Conservation (phyloP, 73 alveolate genomes). For the Paramecium primaurelia region DNA sequence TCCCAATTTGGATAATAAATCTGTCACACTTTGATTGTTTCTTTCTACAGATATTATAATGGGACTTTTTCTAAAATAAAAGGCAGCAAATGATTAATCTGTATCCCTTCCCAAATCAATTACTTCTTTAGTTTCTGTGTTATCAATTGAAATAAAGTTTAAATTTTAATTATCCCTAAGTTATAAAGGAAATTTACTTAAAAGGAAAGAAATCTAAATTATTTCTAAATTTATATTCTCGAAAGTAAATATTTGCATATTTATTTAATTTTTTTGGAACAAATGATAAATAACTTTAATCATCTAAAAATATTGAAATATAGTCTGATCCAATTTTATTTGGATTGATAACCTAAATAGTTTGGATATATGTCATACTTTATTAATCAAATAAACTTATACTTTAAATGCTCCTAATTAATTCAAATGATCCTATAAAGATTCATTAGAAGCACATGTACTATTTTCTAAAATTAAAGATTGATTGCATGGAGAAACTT, state of each 20-base stretch:
- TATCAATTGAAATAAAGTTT: not conserved
- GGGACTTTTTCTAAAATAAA: constrained; percentile 1
- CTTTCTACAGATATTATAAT: not conserved
- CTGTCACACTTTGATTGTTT: not conserved
- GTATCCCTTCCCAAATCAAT: not conserved
- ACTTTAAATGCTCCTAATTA: not conserved
- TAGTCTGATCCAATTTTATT: not conserved
- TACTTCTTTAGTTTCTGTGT: not conserved
- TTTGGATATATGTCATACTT: not conserved
- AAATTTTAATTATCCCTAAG: not conserved
- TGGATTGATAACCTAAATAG: not conserved
- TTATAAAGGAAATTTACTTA: not conserved
- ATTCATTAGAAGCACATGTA: not conserved
- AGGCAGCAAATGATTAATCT: not conserved
- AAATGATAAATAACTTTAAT: not conserved
- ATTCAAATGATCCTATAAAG: not conserved
- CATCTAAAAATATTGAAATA: not conserved
- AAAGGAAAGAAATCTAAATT: not conserved
- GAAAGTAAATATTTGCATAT: not conserved
- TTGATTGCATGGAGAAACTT: not conserved
- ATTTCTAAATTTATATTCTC: not conserved
- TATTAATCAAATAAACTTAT: not conserved
- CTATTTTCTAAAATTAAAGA: not conserved
- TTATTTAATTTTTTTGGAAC: not conserved
- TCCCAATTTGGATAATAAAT: not conserved